phyloP scores from a whole-genome alignment of 2,329 filamentous ascomycete species.

The Cadophora sp. region DNA sequence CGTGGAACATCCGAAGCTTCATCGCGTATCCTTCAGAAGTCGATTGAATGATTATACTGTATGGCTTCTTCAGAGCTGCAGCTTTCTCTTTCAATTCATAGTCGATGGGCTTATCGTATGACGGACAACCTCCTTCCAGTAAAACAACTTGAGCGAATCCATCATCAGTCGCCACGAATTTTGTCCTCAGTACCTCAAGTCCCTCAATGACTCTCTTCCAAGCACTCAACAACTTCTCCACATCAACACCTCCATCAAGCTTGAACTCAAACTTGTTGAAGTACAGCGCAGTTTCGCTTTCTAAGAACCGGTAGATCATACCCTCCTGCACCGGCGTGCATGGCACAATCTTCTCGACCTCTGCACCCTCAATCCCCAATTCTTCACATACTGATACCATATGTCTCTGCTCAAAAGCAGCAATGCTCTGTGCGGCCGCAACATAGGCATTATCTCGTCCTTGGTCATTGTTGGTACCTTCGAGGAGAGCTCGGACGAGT shows the following conservation, averaged over 20 bases:
- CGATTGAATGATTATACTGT: constrained; percentile 29
- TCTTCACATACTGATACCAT: constrained; percentile 48
- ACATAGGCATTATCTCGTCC: constrained; percentile 37
- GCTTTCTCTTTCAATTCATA: constrained; percentile 38
- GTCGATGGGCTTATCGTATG: constrained; percentile 48
- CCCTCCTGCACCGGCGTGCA: constrained; percentile 89
- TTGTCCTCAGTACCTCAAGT: constrained; percentile 73
- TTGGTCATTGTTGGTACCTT: constrained; percentile 13
- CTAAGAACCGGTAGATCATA: constrained; percentile 76
- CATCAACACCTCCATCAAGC: constrained; percentile 55
- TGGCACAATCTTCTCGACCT: constrained; percentile 77
- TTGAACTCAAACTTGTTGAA: constrained; percentile 77
- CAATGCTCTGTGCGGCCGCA: constrained; percentile 49
- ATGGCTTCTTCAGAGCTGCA: constrained; percentile 40
- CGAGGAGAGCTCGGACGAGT: constrained; percentile 48
- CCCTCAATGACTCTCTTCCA: constrained; percentile 61
- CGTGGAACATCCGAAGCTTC: constrained; percentile 79
- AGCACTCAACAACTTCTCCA: constrained; percentile 57
- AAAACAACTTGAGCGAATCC: constrained; percentile 79
- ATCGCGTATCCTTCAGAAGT: constrained; percentile 48
- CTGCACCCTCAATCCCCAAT: constrained; percentile 56
- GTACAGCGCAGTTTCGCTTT: constrained; percentile 66
- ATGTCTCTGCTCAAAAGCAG: constrained; percentile 48
- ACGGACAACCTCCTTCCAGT: constrained; percentile 51
- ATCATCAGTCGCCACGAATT: constrained; percentile 75